Conservation (phyloP, 192 early-diverging fungal species). For the Chytriomyces confervae region DNA sequence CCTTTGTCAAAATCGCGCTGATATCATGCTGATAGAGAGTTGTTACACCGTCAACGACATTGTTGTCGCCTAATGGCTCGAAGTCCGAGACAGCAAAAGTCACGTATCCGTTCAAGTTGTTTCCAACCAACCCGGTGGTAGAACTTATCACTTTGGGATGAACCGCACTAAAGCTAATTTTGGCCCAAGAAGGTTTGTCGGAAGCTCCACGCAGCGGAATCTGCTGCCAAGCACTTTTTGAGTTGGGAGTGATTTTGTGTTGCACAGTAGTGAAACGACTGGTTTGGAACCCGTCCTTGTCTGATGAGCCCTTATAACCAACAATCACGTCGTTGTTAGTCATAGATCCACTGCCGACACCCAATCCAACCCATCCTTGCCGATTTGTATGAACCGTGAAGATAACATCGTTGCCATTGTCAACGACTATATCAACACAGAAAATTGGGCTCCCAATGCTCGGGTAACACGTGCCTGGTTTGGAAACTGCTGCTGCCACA, state of each 20-base stretch:
- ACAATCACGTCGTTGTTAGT: slow-evolving; percentile 17
- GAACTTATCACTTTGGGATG: neutral
- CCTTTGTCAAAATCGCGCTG: neutral
- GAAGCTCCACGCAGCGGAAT: neutral
- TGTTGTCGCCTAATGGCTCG: neutral
- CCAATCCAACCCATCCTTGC: slow-evolving; percentile 30
- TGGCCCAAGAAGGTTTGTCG: slow-evolving; percentile 23
- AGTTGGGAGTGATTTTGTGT: slow-evolving; percentile 13
- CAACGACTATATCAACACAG: neutral
- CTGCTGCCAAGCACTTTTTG: slow-evolving; percentile 5
- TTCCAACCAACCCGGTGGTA: neutral
- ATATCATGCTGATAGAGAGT: slow-evolving; percentile 11
- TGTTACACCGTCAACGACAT: neutral
- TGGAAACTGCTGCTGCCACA: no score
- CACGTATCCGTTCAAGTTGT: neutral
- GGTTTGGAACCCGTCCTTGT: neutral
- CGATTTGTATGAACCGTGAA: slow-evolving; percentile 1
- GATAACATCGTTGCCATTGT: neutral
- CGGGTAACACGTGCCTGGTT: neutral
- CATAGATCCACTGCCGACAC: slow-evolving; percentile 17
- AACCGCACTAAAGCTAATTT: slow-evolving; percentile 10
- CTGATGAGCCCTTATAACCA: neutral
- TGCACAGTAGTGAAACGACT: neutral
- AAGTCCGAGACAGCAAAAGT: neutral
- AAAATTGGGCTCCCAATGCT: neutral